A percentile compares a stretch with the other conserved stretches of the same genome.
Conservation (phyloP, 306 rosid genomes). For the Fragaria vesca region DNA sequence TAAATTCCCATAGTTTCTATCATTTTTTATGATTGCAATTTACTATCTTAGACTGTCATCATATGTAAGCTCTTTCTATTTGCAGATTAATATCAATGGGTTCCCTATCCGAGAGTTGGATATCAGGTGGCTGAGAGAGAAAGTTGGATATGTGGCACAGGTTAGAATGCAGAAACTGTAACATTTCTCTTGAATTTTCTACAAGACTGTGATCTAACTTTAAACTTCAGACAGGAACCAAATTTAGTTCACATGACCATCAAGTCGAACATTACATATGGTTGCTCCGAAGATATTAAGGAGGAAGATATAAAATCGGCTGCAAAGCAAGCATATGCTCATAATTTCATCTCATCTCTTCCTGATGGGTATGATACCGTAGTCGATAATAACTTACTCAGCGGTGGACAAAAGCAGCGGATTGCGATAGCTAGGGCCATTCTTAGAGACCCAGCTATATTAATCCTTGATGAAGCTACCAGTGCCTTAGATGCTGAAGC, state of each 20-base stretch:
- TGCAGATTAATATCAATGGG: conserved; percentile 46
- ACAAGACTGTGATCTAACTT: conserved; percentile 15
- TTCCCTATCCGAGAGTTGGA: conserved; percentile 38
- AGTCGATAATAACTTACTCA: conserved; percentile 45
- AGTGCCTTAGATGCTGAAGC: conserved; percentile 52
- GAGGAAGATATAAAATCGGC: conserved; percentile 45
- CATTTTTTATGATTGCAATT: neutral
- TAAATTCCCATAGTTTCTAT: neutral
- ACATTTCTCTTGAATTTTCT: neutral
- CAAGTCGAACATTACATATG: conserved; percentile 43
- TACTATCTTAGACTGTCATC: conserved; percentile 1
- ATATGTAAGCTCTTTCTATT: conserved; percentile 1
- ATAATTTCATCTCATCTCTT: conserved; percentile 42
- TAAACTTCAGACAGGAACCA: conserved; percentile 45
- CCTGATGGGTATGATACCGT: conserved; percentile 49
- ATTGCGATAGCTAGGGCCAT: conserved; percentile 52
- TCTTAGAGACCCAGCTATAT: conserved; percentile 48
- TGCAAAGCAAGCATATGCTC: conserved; percentile 43
- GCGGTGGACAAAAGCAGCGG: conserved; percentile 57
- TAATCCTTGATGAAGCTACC: conserved; percentile 53
- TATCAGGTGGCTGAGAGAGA: conserved; percentile 48
- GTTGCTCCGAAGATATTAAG: conserved; percentile 32
- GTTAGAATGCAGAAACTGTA: conserved; percentile 24
- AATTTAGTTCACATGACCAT: conserved; percentile 44
- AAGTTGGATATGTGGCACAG: conserved; percentile 46